Percentiles rank a stretch among this genome's conserved stretches.
phyloP scores from a whole-genome alignment of 2,329 filamentous ascomycete species.

The Lasiodiplodia hormozganensis region DNA sequence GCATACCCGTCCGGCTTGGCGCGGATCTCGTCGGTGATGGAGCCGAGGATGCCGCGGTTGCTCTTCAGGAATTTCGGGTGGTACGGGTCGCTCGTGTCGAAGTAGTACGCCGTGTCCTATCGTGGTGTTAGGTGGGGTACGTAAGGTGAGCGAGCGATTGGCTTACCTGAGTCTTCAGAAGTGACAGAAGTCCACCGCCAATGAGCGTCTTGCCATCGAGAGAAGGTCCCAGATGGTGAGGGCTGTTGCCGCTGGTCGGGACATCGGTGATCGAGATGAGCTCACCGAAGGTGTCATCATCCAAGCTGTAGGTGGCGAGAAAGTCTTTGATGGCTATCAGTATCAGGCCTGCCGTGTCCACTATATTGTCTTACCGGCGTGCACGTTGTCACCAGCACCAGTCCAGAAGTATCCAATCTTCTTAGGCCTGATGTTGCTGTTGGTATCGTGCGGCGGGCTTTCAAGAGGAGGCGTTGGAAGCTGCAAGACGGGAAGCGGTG shows the following conservation, averaged over 20 bases:
- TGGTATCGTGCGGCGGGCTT: constrained; percentile 57
- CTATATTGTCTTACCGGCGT: constrained; percentile 50
- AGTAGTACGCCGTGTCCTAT: constrained; percentile 68
- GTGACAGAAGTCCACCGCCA: constrained; percentile 64
- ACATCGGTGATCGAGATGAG: constrained; percentile 66
- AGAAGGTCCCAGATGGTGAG: constrained; percentile 64
- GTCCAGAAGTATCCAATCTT: constrained; percentile 73
- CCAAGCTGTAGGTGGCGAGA: constrained; percentile 64
- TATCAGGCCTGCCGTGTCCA: not conserved
- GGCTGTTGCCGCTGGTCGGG: constrained; percentile 65
- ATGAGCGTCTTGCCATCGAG: constrained; percentile 64
- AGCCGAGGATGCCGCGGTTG: constrained; percentile 63
- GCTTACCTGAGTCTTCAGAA: constrained; percentile 61
- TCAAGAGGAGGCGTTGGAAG: constrained; percentile 65
- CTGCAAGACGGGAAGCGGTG: constrained; percentile 65
- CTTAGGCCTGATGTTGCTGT: constrained; percentile 66
- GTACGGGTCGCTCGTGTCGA: constrained; percentile 60
- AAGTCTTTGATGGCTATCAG: constrained; percentile 51
- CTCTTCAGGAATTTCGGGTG: constrained; percentile 65
- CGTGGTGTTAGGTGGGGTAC: constrained; percentile 18
- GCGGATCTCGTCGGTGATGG: constrained; percentile 63
- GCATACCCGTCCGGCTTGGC: constrained; percentile 62
- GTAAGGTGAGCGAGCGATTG: not conserved
- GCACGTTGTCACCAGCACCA: constrained; percentile 64
- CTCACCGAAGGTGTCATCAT: constrained; percentile 68